Evolutionary conservation across 1,284 basidiomycete species (phyloP).

Genomic region (Pholiota adiposa): DNA sequence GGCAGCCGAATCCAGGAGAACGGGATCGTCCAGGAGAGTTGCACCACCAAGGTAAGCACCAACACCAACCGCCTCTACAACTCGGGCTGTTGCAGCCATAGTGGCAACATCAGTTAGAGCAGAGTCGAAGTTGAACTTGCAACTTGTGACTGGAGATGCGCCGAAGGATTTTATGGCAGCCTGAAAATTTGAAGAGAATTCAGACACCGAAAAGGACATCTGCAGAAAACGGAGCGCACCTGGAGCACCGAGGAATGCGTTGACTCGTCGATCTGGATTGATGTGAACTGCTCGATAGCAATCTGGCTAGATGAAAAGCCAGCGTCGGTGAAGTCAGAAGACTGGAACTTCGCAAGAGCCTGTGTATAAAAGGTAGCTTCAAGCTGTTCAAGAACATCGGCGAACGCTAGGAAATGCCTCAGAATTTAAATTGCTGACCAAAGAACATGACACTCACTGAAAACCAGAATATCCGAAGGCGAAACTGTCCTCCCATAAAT

Average conservation of each 20-base stretch:
- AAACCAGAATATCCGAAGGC: conserved; percentile 55
- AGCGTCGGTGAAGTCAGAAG: conserved; percentile 66
- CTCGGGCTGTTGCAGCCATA: conserved; percentile 76
- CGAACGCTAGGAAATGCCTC: conserved; percentile 59
- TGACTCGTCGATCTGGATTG: conserved; percentile 67
- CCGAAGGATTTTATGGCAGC: conserved; percentile 58
- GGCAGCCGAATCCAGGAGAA: conserved; percentile 69
- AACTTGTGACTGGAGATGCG: conserved; percentile 54
- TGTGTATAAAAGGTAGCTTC: conserved; percentile 74
- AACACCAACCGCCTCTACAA: conserved; percentile 83
- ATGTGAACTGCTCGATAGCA: conserved; percentile 63
- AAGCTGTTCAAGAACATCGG: conserved; percentile 73
- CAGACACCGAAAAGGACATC: background rate
- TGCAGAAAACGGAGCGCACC: conserved; percentile 33
- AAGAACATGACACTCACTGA: conserved; percentile 49
- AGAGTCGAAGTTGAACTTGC: conserved; percentile 71
- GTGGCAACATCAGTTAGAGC: conserved; percentile 70
- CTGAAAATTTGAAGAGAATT: conserved; percentile 29
- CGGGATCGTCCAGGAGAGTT: conserved; percentile 64
- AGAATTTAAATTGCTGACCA: background rate
- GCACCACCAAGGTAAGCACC: conserved; percentile 81
- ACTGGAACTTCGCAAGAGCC: conserved; percentile 69
- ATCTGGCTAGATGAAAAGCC: conserved; percentile 66
- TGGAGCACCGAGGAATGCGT: conserved; percentile 60
- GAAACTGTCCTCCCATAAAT: conserved; percentile 39